Evolutionary conservation across 2,329 filamentous ascomycete species (phyloP), one percentile per base, ranked within the genome.

Genomic region (Raffaelea arxii): DNA sequence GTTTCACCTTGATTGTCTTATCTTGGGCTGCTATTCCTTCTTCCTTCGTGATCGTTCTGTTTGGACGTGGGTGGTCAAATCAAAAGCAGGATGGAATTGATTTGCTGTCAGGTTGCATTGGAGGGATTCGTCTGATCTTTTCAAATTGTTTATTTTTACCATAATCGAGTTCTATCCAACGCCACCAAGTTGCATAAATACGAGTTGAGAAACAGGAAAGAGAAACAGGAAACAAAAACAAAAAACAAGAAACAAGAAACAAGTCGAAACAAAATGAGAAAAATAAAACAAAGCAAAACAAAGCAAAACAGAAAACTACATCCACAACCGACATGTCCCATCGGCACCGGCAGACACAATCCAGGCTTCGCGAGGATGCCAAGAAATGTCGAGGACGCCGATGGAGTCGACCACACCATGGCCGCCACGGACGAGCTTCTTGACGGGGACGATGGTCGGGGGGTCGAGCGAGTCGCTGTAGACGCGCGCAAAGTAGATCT

Each of bases 401-500:
- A 98, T 68, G 55, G 89, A 84, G 59, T 79, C 84, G 59, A 85
- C 84, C 3, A 97, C 81, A 65, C 84, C 86, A 68, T 98, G 92
- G 6, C 49, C 51, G 1, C 92, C 92, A 42, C 41, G 46, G 59
- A 79, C 84, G 42, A 98, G 74, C 59, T 94, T 88, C 74, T 97
- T 98, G 52, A 98, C 75, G 9, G 92, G 92, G 44, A 97, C 92
- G 59, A 98, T 95, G 14, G 84, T 94, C 6, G 92, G 90, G 59
- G 95, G 95, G 70, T 94, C 89, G 78, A 98, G 87, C 62, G 95
- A 72, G 62, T 98, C 92, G 51, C 82, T 88, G 25, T 94, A 89
- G 24, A 97, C 91, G 66, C 91, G 94, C 47, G 89, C 91, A 62
- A 97, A 91, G 78, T 97, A 97, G 46, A 98, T 86, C 64, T 98